Evolutionary conservation across 2,329 filamentous ascomycete species (phyloP), one percentile per base, ranked within the genome.

Genomic region (Cadophora malorum): DNA sequence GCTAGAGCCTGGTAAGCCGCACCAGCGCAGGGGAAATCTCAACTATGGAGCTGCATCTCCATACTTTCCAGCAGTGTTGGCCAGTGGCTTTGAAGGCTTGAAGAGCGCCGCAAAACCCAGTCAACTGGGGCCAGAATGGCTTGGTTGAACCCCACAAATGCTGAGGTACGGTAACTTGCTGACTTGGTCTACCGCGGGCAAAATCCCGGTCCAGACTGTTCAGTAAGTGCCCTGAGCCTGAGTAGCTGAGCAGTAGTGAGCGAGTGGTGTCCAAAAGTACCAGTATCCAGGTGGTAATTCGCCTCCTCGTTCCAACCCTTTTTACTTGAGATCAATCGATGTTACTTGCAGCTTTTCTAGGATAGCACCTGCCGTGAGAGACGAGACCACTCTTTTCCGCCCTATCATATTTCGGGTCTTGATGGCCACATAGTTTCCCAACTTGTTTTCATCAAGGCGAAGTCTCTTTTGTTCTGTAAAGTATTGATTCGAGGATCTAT

Each of bases 351-450:
- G 21, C 33, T 45, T 41, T 8, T 45, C 56, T 59, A 59, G 53
- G 65, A 63, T 66, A 52, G 56, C 28, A 53, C 50, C 55, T 63
- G 60, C 41, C 47, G 55, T 64, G 21, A 49, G 41, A 47, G 41
- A 60, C 25, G 38, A 45, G 38, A 41, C 35, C 45, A 45, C 38
- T 63, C 49, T 58, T 38, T 56, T 38, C 49, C 61, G 10, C 31
- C 65, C 59, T 63, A 49, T 67, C 58, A 49, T 16, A 28, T 52
- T 45, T 56, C 55, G 25, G 25, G 21, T 49, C 45, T 63, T 33
- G 60, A 72, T 72, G 69, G 72, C 67, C 69, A 68, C 72, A 72
- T 72, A 71, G 65, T 41, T 45, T 55, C 64, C 55, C 67, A 64
- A 62, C 66, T 62, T 64, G 64, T 62, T 31, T 64, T 53, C 60